Evolutionary conservation across 2,329 filamentous ascomycete species (phyloP).

Genomic region (Curvularia spicifera): DNA sequence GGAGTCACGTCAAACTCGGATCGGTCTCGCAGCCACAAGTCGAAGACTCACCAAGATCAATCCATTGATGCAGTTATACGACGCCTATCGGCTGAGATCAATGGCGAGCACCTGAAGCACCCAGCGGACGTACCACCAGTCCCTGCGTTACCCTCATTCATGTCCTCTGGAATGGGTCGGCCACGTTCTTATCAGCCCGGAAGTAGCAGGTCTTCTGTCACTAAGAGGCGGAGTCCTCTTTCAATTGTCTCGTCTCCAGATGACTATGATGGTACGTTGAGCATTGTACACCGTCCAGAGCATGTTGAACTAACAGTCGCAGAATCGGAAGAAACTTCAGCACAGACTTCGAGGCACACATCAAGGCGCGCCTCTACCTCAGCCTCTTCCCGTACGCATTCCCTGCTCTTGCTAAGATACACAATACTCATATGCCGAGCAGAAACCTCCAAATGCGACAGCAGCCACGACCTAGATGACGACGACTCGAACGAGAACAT

Average conservation of each 20-base stretch:
- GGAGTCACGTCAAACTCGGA: slow-evolving; percentile 6
- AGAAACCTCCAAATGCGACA: slow-evolving; percentile 13
- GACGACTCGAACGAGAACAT: slow-evolving; percentile 11
- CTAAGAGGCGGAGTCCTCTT: slow-evolving; percentile 24
- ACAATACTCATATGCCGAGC: slow-evolving; percentile 1
- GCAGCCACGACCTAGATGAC: slow-evolving; percentile 3
- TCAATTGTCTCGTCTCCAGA: slow-evolving; percentile 22
- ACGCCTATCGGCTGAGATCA: slow-evolving; percentile 11
- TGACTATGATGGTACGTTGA: slow-evolving; percentile 11
- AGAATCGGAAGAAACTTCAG: slow-evolving; percentile 14
- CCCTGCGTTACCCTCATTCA: slow-evolving; percentile 6
- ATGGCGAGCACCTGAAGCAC: background rate
- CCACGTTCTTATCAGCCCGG: slow-evolving; percentile 10
- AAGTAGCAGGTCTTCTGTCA: slow-evolving; percentile 23
- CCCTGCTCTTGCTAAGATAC: background rate
- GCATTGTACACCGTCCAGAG: background rate
- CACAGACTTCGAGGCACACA: slow-evolving; percentile 9
- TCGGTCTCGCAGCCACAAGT: slow-evolving; percentile 12
- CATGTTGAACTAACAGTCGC: background rate
- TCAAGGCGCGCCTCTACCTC: slow-evolving; percentile 17
- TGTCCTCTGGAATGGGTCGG: slow-evolving; percentile 10
- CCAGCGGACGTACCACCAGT: slow-evolving; percentile 8
- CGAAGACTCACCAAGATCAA: slow-evolving; percentile 14
- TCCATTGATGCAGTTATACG: slow-evolving; percentile 38
- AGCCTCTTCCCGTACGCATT: slow-evolving; percentile 17